These are phyloP conservation scores for Colletotrichum acutatum DNA, from an alignment of 2,329 filamentous ascomycete species.

Conservation along the genomic window DNA sequence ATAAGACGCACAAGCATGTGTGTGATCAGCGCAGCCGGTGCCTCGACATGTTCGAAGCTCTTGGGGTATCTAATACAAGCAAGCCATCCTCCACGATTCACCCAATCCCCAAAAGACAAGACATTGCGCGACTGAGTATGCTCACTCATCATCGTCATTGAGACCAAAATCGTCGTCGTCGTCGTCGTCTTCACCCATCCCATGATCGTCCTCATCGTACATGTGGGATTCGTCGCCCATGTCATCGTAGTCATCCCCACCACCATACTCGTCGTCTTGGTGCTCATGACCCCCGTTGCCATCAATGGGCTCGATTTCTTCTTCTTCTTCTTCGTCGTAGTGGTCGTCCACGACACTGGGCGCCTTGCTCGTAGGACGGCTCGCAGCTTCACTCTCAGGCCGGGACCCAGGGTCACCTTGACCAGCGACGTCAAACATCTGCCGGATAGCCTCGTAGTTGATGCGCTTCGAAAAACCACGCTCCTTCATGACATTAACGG, in stretches of 20 bases:
- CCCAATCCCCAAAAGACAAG: not conserved
- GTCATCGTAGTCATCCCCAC: constrained; percentile 48
- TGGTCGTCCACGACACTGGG: constrained; percentile 50
- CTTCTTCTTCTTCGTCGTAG: constrained; percentile 49
- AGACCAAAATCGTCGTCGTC: constrained; percentile 32
- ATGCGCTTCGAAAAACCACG: constrained; percentile 79
- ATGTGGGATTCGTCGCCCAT: constrained; percentile 42
- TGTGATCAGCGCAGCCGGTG: not conserved
- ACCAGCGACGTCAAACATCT: constrained; percentile 63
- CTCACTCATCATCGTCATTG: constrained; percentile 30
- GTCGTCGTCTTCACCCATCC: constrained; percentile 27
- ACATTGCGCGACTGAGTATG: not conserved
- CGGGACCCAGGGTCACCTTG: constrained; percentile 60
- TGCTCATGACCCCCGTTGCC: constrained; percentile 38
- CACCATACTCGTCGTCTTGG: constrained; percentile 45
- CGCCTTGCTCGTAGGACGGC: constrained; percentile 46
- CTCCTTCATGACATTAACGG: constrained; percentile 74
- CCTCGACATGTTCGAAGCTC: not conserved
- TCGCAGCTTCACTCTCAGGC: constrained; percentile 56
- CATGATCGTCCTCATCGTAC: constrained; percentile 34
- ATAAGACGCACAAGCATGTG: not conserved
- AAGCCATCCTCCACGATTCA: not conserved
- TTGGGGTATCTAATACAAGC: constrained; percentile 26
- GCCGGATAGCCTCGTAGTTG: constrained; percentile 74
- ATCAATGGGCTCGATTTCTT: constrained; percentile 45